phyloP scores from a whole-genome alignment of 2,329 filamentous ascomycete species.

The Thielaviopsis euricoi region DNA sequence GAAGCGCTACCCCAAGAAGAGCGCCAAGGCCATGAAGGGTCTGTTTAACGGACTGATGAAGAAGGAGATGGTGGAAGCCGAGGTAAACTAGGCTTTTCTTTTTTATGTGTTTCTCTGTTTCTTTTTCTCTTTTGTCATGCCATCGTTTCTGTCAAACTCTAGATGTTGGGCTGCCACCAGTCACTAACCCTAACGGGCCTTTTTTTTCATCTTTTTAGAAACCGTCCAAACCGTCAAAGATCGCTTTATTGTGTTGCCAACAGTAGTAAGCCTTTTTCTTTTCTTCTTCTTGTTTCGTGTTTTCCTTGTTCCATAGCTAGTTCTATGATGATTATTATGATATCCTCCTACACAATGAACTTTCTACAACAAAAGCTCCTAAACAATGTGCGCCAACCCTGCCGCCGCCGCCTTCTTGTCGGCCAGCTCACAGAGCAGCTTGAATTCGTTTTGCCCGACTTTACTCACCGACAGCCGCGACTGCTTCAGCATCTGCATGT shows the following conservation, averaged over 20 bases:
- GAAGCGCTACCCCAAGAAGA: conserved; percentile 72
- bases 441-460: conserved; percentile 49
- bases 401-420: conserved; percentile 25
- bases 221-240: not conserved
- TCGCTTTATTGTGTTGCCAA: not conserved
- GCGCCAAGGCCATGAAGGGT: conserved; percentile 51
- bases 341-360: not conserved
- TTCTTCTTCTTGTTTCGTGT: not conserved
- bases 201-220: no score
- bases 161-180: not conserved
- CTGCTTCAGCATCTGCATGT: conserved; percentile 73
- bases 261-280: conserved; percentile 1
- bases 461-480: conserved; percentile 66
- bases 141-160: not conserved
- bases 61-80: conserved; percentile 24
- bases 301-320: no score
- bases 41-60: conserved; percentile 57
- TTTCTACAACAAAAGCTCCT: no score
- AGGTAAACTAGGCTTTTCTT: not conserved
- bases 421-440: conserved; percentile 39
- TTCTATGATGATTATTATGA: no score
- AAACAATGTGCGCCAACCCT: conserved; percentile 22
- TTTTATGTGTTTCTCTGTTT: no score
- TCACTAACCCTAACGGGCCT: not conserved
- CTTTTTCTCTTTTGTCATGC: not conserved